Evolutionary conservation across 352 stramenopile genomes (phyloP), one percentile per base, ranked within the genome.

Genomic region (Vaucheria bursata): DNA sequence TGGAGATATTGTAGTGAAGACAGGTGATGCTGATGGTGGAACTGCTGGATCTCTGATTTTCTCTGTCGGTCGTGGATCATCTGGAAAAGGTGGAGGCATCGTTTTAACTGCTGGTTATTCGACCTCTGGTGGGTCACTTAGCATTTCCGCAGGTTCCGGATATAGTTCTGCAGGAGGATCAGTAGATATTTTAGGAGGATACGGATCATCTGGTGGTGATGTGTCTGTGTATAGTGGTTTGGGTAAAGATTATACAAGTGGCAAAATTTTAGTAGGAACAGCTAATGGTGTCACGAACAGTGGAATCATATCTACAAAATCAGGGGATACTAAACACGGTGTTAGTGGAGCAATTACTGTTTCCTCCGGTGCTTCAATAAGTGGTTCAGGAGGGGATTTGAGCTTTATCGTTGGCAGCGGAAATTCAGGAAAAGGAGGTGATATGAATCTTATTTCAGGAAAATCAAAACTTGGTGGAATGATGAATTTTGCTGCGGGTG

Each of bases 331-430:
- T 32, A 84, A 45, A 35, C 59, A 40, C 18, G 78, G 78, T 3
- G 59, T 81, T 78, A 81, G 71, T 66, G 78, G 78, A 29, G 52
- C 65, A 18, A 77, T 84, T 33, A 73, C 39, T 1, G 12, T 84
- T 40, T 18, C 32, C 6, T 72, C 79, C 1, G 79, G 74, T 32
- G 32, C 64, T 40, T 70, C 68, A 1, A 64, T 67, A 25, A n/a
- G 31, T 4, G 79, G 79, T 8, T 76, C 70, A 25, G 74, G 74
- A 40, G 79, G 79, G 5, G 69, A 71, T 31, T 74, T 81, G 45
- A 18, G 69, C n/a, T 31, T 84, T 12, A 33, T 33, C 38, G 79
- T 81, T 39, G 79, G 79, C 8, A 74, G 67, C 18, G 79, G 79
- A 39, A 79, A 39, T n/a, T 82, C 69, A 68, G 79, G 79, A 31